Evolutionary conservation across 805 yeast genomes (phyloP).

Genomic region (Yamadazyma sp.): DNA sequence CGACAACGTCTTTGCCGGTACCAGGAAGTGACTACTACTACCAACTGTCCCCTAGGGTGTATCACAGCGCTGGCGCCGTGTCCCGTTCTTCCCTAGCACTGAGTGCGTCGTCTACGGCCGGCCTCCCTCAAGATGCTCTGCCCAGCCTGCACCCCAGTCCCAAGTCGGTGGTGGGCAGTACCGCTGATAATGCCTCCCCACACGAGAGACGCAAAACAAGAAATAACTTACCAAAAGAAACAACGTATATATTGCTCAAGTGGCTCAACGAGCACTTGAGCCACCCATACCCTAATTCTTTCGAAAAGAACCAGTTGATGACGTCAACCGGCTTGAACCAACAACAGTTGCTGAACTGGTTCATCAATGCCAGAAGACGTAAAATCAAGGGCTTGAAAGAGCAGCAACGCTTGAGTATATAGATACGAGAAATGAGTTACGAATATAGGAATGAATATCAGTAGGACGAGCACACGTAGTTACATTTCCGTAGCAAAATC

Average conservation of each 20-base stretch:
- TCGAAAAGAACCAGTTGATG: slow-evolving; percentile 70
- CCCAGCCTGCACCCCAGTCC: neutral
- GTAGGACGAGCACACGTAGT: no score
- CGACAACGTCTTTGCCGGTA: no score
- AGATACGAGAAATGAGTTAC: slow-evolving; percentile 2
- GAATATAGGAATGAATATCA: slow-evolving; percentile 5
- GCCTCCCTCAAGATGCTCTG: slow-evolving; percentile 2
- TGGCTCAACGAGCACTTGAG: slow-evolving; percentile 76
- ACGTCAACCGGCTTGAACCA: slow-evolving; percentile 73
- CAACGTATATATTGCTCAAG: slow-evolving; percentile 65
- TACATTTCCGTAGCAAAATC: no score
- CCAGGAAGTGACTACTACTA: neutral
- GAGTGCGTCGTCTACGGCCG: slow-evolving; percentile 3
- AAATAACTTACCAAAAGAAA: slow-evolving; percentile 76
- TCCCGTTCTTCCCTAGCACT: slow-evolving; percentile 1
- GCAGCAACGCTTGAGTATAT: slow-evolving; percentile 21
- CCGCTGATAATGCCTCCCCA: no score
- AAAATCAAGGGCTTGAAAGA: slow-evolving; percentile 56
- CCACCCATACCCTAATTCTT: slow-evolving; percentile 82
- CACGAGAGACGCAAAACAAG: slow-evolving; percentile 46
- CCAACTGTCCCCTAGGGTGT: neutral
- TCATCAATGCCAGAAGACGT: slow-evolving; percentile 81
- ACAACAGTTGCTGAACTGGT: slow-evolving; percentile 85
- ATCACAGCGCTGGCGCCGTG: slow-evolving; percentile 1
- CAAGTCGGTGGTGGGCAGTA: neutral